Percentiles rank a stretch among this genome's conserved stretches.
Conservation (phyloP, 495 filamentous ascomycete genomes). For the Aspergillus bertholletiae region DNA sequence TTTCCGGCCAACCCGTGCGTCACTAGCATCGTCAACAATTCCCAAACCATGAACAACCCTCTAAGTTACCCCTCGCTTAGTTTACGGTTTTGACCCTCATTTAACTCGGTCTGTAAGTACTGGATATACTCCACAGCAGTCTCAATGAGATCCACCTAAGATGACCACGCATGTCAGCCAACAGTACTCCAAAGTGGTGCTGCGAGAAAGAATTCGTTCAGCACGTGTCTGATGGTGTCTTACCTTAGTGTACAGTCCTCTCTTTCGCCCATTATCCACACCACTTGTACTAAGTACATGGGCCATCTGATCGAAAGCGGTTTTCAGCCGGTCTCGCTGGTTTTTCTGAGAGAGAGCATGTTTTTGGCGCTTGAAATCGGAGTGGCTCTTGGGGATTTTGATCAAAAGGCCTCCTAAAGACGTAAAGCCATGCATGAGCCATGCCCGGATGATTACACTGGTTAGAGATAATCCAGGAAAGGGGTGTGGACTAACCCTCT, state of each 20-base stretch:
- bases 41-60: background rate
- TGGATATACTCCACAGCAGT: conserved; percentile 16
- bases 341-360: conserved; percentile 17
- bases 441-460: background rate
- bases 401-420: background rate
- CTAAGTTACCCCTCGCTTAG: background rate
- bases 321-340: conserved; percentile 16
- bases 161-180: background rate
- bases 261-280: conserved; percentile 5
- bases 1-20: background rate
- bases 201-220: background rate
- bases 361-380: conserved; percentile 10
- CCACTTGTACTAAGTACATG: conserved; percentile 9
- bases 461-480: background rate
- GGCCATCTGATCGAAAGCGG: conserved; percentile 12
- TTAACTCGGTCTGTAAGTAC: conserved; percentile 9
- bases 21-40: background rate
- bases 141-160: conserved; percentile 12
- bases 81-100: background rate
- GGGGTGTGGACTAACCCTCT: background rate
- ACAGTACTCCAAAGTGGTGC: background rate
- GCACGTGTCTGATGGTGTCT: background rate
- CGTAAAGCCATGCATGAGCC: background rate
- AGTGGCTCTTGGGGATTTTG: background rate
- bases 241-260: conserved; percentile 11